Evolutionary conservation across 2,329 filamentous ascomycete genomes (phyloP), one percentile per base, ranked within the genome.

Genomic region (Exophiala sp.): DNA sequence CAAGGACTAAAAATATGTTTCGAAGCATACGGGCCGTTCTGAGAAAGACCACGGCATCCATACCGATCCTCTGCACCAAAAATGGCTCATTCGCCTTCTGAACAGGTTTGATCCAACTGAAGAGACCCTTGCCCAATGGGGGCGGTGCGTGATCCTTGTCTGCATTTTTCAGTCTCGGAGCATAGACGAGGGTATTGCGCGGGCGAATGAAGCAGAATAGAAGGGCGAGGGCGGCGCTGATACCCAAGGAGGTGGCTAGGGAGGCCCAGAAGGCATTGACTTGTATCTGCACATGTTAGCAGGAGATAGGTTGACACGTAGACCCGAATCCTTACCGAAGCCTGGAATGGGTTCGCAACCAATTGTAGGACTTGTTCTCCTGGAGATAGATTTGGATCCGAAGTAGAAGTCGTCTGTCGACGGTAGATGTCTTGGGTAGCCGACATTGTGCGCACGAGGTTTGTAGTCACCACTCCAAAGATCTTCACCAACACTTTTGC

Each of bases 31-130:
- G 81, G 46, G 86, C 83, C 65, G 96, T 91, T 48, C 92, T 86
- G 61, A 99, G 76, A 69, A 99, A 97, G 44, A 99, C 75, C 7
- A 88, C 87, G 7, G 91, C 94, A 72, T 99, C 94, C 75, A 99
- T 78, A 46, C 94, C 94, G 36, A 96, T 85, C 64, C 87, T 84
- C n/a, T 87, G 80, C 20, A 96, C 79, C 58, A 96, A 72, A 11
- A 88, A 80, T 51, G 84, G 75, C 74, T 99, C 94, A 55, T 82
- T 85, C 11, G 88, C 92, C 57, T 78, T 82, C 72, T 91, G 78
- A 32, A 99, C 75, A 0, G 92, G 91, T 16, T 77, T 77, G 32
- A 95, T 70, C 94, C 94, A 99, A 44, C 90, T 86, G 68, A 95
- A 91, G 8, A 92, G 75, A n/a, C 89, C 87, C 67, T 87, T 95